Percentiles rank a stretch among this genome's conserved stretches.
Evolutionary conservation across 2,329 filamentous ascomycete species (phyloP).

Genomic region (Monosporascus cannonballus): DNA sequence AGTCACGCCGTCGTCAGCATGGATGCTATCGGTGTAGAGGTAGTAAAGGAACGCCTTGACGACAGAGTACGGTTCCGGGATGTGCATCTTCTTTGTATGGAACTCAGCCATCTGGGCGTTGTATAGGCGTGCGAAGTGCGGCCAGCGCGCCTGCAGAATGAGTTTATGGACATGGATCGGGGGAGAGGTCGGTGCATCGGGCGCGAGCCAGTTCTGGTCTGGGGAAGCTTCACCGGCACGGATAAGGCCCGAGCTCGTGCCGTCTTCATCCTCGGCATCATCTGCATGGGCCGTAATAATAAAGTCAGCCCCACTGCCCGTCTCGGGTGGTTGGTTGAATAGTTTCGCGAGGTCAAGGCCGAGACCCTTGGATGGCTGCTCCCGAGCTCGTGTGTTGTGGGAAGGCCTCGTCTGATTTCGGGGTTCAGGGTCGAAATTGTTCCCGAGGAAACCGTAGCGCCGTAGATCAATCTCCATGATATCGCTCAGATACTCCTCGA

Average conservation of each 20-base stretch:
- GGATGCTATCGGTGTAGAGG: constrained; percentile 91
- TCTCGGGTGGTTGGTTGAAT: constrained; percentile 81
- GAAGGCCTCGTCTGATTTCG: constrained; percentile 43
- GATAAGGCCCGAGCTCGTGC: constrained; percentile 45
- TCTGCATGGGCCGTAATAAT: constrained; percentile 83
- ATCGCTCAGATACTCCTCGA: constrained; percentile 90
- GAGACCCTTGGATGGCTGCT: constrained; percentile 60
- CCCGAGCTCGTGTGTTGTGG: constrained; percentile 38
- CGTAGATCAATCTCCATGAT: constrained; percentile 91
- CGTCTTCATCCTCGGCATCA: constrained; percentile 64
- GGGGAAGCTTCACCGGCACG: constrained; percentile 36
- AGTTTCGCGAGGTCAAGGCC: constrained; percentile 80
- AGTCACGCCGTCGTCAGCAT: constrained; percentile 65
- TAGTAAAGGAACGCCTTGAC: constrained; percentile 95
- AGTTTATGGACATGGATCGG: constrained; percentile 94
- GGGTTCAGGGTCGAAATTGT: constrained; percentile 57
- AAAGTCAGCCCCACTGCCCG: constrained; percentile 84
- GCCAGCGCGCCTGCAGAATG: constrained; percentile 92
- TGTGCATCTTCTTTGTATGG: constrained; percentile 95
- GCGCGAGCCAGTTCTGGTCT: constrained; percentile 51
- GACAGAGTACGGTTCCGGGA: constrained; percentile 90
- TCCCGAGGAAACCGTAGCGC: constrained; percentile 84
- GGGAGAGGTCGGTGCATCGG: constrained; percentile 61
- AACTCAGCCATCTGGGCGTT: constrained; percentile 95
- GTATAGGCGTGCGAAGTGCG: constrained; percentile 90